These are phyloP conservation scores for Kodamaea neixiangensis DNA, from an alignment of 805 yeast genomes.

Conservation along the genomic window DNA sequence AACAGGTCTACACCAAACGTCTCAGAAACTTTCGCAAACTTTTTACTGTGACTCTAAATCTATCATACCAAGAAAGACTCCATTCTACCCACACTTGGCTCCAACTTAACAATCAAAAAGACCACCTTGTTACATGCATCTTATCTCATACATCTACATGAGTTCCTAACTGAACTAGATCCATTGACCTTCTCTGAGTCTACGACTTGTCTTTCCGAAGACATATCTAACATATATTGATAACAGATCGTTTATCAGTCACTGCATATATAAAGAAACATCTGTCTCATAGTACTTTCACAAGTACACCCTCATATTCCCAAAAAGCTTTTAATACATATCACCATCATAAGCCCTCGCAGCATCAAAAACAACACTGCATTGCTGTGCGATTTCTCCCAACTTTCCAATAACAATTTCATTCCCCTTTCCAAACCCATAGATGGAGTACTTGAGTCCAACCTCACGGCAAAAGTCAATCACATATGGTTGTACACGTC, in stretches of 20 bases:
- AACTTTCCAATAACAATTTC: constrained; percentile 66
- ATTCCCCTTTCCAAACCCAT: constrained; percentile 82
- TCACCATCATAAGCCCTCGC: constrained; percentile 62
- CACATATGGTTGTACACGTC: constrained; percentile 72
- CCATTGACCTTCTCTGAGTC: no score
- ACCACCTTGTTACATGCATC: no score
- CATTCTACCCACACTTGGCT: no score
- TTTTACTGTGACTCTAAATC: no score
- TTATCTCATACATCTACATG: no score
- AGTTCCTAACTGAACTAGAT: no score
- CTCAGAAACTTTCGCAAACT: no score
- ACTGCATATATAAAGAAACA: neutral
- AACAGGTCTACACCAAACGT: neutral
- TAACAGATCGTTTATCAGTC: no score
- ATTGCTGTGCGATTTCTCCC: constrained; percentile 78
- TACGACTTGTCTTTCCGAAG: neutral
- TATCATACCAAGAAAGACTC: no score
- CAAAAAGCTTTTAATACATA: no score
- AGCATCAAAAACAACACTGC: constrained; percentile 73
- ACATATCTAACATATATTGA: neutral
- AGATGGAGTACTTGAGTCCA: constrained; percentile 78
- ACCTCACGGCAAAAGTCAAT: constrained; percentile 73
- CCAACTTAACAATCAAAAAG: no score
- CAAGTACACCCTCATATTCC: no score
- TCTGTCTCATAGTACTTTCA: neutral